A percentile compares a stretch with the other conserved stretches of the same genome.
phyloP scores from a whole-genome alignment of 2,329 filamentous ascomycete genomes.

The Sporothrix schenckii region DNA sequence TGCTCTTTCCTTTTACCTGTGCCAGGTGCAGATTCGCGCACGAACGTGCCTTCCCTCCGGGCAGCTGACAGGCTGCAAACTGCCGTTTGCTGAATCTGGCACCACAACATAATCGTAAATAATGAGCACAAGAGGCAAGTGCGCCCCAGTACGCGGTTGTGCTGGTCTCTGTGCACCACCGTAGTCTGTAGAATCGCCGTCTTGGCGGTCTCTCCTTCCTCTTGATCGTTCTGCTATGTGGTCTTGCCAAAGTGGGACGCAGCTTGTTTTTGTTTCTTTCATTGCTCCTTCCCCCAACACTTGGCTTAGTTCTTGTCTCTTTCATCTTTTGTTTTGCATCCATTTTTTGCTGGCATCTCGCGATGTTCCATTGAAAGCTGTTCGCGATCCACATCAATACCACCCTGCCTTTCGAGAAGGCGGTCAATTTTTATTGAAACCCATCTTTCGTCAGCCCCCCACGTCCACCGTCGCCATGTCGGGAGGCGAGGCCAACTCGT shows the following conservation, averaged over 20 bases:
- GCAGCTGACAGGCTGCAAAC: conserved; percentile 22
- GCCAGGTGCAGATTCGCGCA: no score
- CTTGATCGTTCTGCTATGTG: background rate
- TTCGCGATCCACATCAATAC: background rate
- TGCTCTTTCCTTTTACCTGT: conserved; percentile 6
- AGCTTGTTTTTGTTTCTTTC: conserved; percentile 17
- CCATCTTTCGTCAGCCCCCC: background rate
- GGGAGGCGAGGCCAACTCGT: conserved; percentile 31
- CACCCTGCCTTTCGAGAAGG: no score
- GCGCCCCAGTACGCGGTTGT: background rate
- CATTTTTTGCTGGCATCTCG: conserved; percentile 1
- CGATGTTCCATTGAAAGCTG: background rate
- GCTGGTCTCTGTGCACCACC: background rate
- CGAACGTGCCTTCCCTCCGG: conserved; percentile 21
- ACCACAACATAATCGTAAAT: background rate
- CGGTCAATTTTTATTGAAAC: background rate
- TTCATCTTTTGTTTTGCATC: background rate
- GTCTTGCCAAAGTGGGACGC: background rate
- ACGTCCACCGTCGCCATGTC: conserved; percentile 24
- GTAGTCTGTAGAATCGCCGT: background rate
- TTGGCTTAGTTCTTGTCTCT: background rate
- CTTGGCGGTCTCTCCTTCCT: background rate
- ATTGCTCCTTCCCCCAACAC: background rate
- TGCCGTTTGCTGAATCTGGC: background rate
- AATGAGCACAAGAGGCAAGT: conserved; percentile 7